phyloP scores from a whole-genome alignment of 2,329 filamentous ascomycete species.

The Venturia pyrina region DNA sequence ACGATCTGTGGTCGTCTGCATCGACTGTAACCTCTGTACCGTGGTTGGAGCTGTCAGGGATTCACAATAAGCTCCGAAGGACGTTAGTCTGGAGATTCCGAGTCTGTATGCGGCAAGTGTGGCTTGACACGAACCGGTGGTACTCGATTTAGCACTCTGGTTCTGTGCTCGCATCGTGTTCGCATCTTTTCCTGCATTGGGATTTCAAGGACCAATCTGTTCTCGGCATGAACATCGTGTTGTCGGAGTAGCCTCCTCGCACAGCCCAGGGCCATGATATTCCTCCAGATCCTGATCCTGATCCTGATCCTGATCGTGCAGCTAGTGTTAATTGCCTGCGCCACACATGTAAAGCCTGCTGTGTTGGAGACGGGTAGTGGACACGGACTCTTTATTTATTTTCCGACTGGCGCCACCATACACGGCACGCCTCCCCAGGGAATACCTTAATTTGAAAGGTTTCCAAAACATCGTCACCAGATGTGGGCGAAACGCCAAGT shows the following conservation, averaged over 20 bases:
- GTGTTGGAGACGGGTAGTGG: background rate
- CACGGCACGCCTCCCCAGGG: background rate
- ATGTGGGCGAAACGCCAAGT: background rate
- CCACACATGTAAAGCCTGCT: background rate
- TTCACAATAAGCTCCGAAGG: slow-evolving; percentile 5
- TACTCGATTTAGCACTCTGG: slow-evolving; percentile 1
- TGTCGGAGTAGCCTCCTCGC: background rate
- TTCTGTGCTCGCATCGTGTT: slow-evolving; percentile 1
- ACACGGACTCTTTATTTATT: slow-evolving; percentile 4
- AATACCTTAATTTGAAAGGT: background rate
- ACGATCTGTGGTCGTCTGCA: background rate
- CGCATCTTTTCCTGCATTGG: background rate
- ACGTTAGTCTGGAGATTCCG: background rate
- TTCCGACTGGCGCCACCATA: background rate
- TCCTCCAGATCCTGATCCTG: background rate
- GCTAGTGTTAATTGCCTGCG: background rate
- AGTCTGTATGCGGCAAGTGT: background rate
- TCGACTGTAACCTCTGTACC: background rate
- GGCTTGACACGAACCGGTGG: background rate
- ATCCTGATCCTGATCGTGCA: background rate
- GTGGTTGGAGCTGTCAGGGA: slow-evolving; percentile 2
- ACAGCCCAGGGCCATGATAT: background rate
- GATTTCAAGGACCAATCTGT: background rate
- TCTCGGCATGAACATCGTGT: background rate
- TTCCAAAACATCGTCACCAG: background rate